Percentiles rank a stretch among this genome's conserved stretches.
Conservation (phyloP, 805 yeast genomes). For the Diddensiella transvaalensis region DNA sequence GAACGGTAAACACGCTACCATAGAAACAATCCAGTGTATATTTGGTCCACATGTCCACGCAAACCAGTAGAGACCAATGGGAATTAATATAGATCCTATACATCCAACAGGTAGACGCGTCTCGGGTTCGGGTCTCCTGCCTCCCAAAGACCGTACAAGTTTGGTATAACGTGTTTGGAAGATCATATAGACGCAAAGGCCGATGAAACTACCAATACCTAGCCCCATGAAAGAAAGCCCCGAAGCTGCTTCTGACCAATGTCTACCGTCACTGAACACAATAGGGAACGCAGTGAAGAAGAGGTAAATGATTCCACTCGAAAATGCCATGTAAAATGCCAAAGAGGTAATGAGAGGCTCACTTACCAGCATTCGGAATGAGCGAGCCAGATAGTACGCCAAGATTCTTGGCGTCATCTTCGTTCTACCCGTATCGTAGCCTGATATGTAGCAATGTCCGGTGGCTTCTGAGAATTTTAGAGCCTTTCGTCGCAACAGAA, state of each 20-base stretch:
- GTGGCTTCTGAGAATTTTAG: slow-evolving; percentile 1
- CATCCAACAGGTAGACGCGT: slow-evolving; percentile 41
- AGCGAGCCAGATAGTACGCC: slow-evolving; percentile 36
- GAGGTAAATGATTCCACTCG: slow-evolving; percentile 52
- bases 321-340: slow-evolving; percentile 51
- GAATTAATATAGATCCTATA: slow-evolving; percentile 52
- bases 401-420: slow-evolving; percentile 22
- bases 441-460: slow-evolving; percentile 27
- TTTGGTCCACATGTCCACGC: slow-evolving; percentile 46
- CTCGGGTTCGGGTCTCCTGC: slow-evolving; percentile 46
- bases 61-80: slow-evolving; percentile 44
- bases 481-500: slow-evolving; percentile 34
- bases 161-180: slow-evolving; percentile 13
- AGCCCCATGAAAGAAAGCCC: slow-evolving; percentile 60
- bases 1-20: slow-evolving; percentile 52
- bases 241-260: slow-evolving; percentile 44
- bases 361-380: slow-evolving; percentile 42
- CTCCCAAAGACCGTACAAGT: slow-evolving; percentile 39
- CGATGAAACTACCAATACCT: slow-evolving; percentile 62
- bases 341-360: slow-evolving; percentile 55
- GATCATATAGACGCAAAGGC: slow-evolving; percentile 35
- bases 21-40: slow-evolving; percentile 49
- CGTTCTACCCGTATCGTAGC: neutral
- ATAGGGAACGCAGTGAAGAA: slow-evolving; percentile 57
- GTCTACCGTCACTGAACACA: slow-evolving; percentile 45